A percentile compares a stretch with the other conserved stretches of the same genome.
Evolutionary conservation across 225 moss, liverwort and hornwort genomes (phyloP).

Genomic region (Physcomitrium patens): DNA sequence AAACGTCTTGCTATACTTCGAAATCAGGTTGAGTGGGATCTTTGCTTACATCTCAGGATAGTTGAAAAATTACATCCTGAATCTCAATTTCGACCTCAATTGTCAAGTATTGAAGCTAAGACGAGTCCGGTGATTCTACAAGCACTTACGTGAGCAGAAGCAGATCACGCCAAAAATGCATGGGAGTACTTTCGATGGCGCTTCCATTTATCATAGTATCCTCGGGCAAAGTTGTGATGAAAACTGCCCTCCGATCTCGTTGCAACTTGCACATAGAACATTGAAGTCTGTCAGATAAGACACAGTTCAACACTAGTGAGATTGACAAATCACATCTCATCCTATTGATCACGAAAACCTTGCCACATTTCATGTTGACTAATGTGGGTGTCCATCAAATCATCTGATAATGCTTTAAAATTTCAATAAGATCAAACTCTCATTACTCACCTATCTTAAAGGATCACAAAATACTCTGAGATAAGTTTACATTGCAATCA

Average conservation of each 20-base stretch:
- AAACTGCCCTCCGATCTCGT: background rate
- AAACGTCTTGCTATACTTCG: too few species aligned
- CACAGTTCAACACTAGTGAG: background rate
- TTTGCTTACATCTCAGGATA: too few species aligned
- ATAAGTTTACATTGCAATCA: slow-evolving; percentile 10
- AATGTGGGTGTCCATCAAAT: background rate
- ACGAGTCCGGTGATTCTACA: too few species aligned
- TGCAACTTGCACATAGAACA: background rate
- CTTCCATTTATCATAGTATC: too few species aligned
- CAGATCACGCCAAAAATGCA: too few species aligned
- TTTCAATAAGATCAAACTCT: background rate
- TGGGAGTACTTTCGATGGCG: too few species aligned
- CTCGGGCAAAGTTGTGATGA: too few species aligned
- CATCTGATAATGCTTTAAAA: background rate
- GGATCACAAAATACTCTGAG: background rate
- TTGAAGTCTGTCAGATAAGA: background rate
- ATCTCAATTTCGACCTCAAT: too few species aligned
- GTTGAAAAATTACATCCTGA: too few species aligned
- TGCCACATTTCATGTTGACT: background rate
- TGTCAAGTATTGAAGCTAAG: too few species aligned
- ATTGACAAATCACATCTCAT: background rate
- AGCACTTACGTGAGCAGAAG: too few species aligned
- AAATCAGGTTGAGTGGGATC: too few species aligned
- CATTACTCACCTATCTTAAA: background rate
- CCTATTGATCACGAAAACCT: background rate